Evolutionary conservation across 2,329 filamentous ascomycete genomes (phyloP).

Genomic region (Stromatinia cepivora): DNA sequence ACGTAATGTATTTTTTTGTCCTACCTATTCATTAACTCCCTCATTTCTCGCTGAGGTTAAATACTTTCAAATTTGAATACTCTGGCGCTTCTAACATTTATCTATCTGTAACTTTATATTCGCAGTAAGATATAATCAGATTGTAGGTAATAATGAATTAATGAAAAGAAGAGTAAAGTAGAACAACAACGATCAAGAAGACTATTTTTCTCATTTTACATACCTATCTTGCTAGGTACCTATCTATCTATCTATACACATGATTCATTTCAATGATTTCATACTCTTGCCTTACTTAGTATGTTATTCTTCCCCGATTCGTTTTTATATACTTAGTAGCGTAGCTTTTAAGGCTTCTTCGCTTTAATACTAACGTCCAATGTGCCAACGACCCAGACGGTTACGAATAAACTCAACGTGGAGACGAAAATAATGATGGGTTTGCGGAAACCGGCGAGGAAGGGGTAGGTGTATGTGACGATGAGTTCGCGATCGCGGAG

Average conservation of each 20-base stretch:
- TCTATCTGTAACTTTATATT: no score
- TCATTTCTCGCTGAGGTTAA: background rate
- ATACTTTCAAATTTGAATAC: no score
- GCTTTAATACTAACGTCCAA: slow-evolving; percentile 39
- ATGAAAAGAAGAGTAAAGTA: background rate
- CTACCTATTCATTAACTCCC: no score
- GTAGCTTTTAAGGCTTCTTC: slow-evolving; percentile 26
- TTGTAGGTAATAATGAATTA: no score
- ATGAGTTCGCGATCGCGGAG: slow-evolving; percentile 79
- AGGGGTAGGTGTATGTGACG: slow-evolving; percentile 84
- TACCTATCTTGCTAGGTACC: slow-evolving; percentile 7
- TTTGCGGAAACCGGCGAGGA: slow-evolving; percentile 75
- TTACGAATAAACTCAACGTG: slow-evolving; percentile 70
- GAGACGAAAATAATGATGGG: slow-evolving; percentile 78
- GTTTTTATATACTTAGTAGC: no score
- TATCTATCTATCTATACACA: slow-evolving; percentile 20
- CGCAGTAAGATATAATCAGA: no score
- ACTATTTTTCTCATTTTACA: slow-evolving; percentile 15
- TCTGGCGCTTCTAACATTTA: background rate
- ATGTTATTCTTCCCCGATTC: no score
- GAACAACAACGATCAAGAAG: background rate
- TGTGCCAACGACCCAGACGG: slow-evolving; percentile 68
- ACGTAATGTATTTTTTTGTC: background rate
- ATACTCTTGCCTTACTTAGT: background rate
- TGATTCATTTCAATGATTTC: background rate